Conservation (phyloP, 768 basidiomycete species). For the Solioccasus polychromus region DNA sequence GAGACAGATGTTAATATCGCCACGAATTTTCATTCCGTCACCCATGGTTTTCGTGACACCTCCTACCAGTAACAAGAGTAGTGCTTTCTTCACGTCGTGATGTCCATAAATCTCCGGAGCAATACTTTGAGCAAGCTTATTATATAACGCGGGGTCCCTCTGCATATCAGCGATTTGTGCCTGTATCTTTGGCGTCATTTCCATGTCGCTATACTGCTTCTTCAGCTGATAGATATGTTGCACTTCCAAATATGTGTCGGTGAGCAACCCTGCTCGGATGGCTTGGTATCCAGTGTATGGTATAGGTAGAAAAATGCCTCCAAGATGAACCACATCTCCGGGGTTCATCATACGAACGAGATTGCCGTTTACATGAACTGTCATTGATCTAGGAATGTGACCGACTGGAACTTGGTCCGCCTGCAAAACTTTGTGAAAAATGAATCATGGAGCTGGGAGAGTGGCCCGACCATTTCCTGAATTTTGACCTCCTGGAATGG, state of each 20-base stretch:
- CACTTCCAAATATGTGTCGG: conserved; percentile 93
- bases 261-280: conserved; percentile 91
- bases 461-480: conserved; percentile 83
- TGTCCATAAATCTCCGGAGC: conserved; percentile 99
- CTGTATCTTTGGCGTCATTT: conserved; percentile 82
- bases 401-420: conserved; percentile 99
- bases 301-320: conserved; percentile 96
- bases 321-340: conserved; percentile 91
- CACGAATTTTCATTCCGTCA: conserved; percentile 98
- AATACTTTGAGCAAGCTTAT: conserved; percentile 86
- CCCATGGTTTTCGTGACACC: conserved; percentile 94
- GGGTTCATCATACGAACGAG: conserved; percentile 91
- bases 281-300: conserved; percentile 98
- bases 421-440: conserved; percentile 37
- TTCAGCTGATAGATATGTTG: conserved; percentile 93
- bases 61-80: conserved; percentile 88
- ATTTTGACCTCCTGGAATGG: conserved; percentile 99
- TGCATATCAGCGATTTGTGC: conserved; percentile 65
- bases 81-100: conserved; percentile 93
- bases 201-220: conserved; percentile 96
- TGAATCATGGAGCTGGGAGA: background rate
- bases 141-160: conserved; percentile 77
- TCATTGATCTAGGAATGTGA: conserved; percentile 98
- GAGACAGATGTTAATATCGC: conserved; percentile 94
- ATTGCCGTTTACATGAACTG: conserved; percentile 87